phyloP scores from a whole-genome alignment of 2,329 filamentous ascomycete species.

The Epichloe hybrida region DNA sequence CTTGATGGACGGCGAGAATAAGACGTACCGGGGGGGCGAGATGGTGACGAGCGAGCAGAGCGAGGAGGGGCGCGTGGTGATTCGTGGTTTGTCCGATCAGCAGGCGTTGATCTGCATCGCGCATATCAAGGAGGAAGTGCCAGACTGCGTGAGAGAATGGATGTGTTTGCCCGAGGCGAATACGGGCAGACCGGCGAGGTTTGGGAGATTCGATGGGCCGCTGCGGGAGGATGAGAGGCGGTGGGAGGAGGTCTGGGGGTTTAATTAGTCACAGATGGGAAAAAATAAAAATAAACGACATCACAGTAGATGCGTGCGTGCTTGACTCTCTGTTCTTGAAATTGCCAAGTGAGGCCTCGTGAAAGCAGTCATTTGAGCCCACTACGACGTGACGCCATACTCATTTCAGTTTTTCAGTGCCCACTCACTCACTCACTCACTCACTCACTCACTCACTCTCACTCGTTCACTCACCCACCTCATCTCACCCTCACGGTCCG shows the following conservation, averaged over 20 bases:
- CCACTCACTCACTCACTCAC: no score
- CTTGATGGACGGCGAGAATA: slow-evolving; percentile 50
- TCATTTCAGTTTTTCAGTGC: no score
- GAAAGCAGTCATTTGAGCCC: no score
- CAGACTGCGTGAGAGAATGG: slow-evolving; percentile 70
- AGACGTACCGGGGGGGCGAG: slow-evolving; percentile 22
- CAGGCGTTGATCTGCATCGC: slow-evolving; percentile 90
- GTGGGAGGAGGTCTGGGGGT: slow-evolving; percentile 54
- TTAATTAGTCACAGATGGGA: slow-evolving; percentile 6
- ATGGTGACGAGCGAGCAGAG: slow-evolving; percentile 30
- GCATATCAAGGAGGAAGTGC: slow-evolving; percentile 82
- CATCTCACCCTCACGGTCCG: not conserved
- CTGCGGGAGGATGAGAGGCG: slow-evolving; percentile 40
- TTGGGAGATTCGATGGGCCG: slow-evolving; percentile 50
- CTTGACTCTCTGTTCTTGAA: no score
- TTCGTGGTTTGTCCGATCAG: slow-evolving; percentile 49
- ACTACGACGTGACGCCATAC: not conserved
- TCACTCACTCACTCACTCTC: no score
- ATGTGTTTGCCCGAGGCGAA: slow-evolving; percentile 71
- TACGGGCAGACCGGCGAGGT: slow-evolving; percentile 44
- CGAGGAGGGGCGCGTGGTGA: slow-evolving; percentile 26
- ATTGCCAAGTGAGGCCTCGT: no score
- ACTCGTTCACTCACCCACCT: not conserved
- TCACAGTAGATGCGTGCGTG: no score
- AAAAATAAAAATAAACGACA: no score